These are phyloP conservation scores for Aspergillus sp. DNA, from an alignment of 2,329 filamentous ascomycete genomes.

Conservation along the genomic window DNA sequence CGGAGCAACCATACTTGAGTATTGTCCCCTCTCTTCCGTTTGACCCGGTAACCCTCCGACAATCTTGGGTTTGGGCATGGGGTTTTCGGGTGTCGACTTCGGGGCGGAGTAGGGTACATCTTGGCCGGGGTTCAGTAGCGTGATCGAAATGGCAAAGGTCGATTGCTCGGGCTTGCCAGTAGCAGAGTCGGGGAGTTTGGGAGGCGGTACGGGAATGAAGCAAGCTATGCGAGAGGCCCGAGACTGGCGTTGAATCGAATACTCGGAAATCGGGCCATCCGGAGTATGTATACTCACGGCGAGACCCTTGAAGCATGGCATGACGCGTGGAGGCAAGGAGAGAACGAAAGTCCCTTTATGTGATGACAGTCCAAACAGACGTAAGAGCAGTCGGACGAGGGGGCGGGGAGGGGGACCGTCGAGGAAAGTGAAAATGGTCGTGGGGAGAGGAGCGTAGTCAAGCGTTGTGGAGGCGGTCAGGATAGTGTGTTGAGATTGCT, in stretches of 20 bases:
- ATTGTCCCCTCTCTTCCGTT: conserved; percentile 52
- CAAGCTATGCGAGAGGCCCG: conserved; percentile 89
- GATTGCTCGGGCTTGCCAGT: conserved; percentile 83
- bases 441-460: conserved; percentile 15
- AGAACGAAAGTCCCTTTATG: not conserved
- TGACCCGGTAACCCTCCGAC: conserved; percentile 69
- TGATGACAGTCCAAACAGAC: not conserved
- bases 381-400: not conserved
- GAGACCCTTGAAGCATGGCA: conserved; percentile 99
- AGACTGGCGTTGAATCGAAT: conserved; percentile 92
- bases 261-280: conserved; percentile 78
- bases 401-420: not conserved
- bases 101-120: conserved; percentile 91
- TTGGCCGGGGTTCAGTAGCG: conserved; percentile 82
- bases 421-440: conserved; percentile 3
- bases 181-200: conserved; percentile 68
- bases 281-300: conserved; percentile 93
- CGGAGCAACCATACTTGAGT: conserved; percentile 64
- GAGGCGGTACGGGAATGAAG: conserved; percentile 93
- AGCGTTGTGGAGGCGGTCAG: conserved; percentile 30
- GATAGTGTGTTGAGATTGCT: conserved; percentile 13
- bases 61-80: conserved; percentile 76
- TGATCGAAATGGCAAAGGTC: conserved; percentile 97
- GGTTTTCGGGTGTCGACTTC: conserved; percentile 72
- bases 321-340: conserved; percentile 33